Percentiles rank a stretch among this genome's conserved stretches.
phyloP scores from a whole-genome alignment of 2,329 filamentous ascomycete genomes.

The Escovopsis sp. region DNA sequence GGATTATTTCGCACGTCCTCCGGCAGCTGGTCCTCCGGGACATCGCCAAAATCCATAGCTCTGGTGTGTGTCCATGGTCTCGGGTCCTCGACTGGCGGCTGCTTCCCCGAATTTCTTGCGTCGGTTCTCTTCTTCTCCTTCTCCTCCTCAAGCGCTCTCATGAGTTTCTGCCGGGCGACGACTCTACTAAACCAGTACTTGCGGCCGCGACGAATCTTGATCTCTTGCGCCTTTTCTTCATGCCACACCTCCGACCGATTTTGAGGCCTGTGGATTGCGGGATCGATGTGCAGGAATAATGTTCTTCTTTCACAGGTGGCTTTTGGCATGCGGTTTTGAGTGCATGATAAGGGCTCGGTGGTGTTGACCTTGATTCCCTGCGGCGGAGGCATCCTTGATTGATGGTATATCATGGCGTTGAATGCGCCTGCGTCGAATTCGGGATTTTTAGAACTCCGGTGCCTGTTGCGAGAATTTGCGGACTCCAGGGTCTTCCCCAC shows the following conservation, averaged over 20 bases:
- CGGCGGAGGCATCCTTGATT: conserved; percentile 14
- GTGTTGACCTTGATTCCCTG: conserved; percentile 6
- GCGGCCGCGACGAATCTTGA: conserved; percentile 29
- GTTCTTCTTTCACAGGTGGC: conserved; percentile 13
- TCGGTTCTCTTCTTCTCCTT: conserved; percentile 5
- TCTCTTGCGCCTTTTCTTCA: conserved; percentile 32
- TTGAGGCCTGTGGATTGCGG: conserved; percentile 32
- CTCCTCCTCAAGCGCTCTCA: conserved; percentile 12
- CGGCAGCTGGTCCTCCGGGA: conserved; percentile 26
- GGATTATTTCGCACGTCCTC: conserved; percentile 28
- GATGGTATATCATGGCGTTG: conserved; percentile 25
- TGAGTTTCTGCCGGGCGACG: conserved; percentile 21
- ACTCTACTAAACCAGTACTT: conserved; percentile 38
- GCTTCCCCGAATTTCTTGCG: neutral
- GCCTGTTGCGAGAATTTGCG: too few species aligned
- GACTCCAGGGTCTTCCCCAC: too few species aligned
- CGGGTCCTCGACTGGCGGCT: conserved; percentile 10
- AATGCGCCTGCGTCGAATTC: conserved; percentile 16
- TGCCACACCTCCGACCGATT: conserved; percentile 31
- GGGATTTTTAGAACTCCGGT: neutral
- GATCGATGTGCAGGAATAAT: conserved; percentile 34
- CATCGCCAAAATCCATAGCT: conserved; percentile 22
- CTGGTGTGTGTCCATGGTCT: conserved; percentile 16
- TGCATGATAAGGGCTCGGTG: too few species aligned
- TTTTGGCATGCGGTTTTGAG: neutral